Percentiles rank a stretch among this genome's conserved stretches.
Conservation (phyloP, 2,329 filamentous ascomycete species). For the Aspergillus phoenicis region DNA sequence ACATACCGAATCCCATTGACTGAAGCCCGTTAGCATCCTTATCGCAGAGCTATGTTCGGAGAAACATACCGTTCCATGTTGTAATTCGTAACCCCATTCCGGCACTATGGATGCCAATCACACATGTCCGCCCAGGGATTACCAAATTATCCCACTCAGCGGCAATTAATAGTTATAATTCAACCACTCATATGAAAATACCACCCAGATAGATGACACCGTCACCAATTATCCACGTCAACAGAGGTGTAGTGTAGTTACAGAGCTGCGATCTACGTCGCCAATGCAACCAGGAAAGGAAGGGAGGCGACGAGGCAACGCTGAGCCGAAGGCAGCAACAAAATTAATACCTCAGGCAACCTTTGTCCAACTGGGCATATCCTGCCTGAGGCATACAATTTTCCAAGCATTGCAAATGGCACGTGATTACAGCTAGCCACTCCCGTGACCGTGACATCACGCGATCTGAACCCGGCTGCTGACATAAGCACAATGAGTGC, state of each 20-base stretch:
- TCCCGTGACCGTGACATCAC: constrained; percentile 34
- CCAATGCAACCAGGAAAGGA: too few relatives aligned
- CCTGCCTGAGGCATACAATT: too few relatives aligned
- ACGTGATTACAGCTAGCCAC: background rate
- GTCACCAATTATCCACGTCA: background rate
- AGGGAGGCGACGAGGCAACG: too few relatives aligned
- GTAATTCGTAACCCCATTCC: constrained; percentile 78
- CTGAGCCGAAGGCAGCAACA: too few relatives aligned
- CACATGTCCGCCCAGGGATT: constrained; percentile 18
- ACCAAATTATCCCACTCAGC: background rate
- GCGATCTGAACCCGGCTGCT: constrained; percentile 18
- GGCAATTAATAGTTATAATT: background rate
- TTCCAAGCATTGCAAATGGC: background rate
- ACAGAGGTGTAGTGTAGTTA: background rate
- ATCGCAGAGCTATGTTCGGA: too few relatives aligned
- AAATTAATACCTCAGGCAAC: too few relatives aligned
- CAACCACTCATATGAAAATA: background rate
- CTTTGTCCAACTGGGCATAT: too few relatives aligned
- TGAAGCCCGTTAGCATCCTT: constrained; percentile 42
- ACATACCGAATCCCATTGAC: constrained; percentile 76
- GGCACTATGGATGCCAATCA: constrained; percentile 13
- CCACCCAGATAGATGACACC: background rate
- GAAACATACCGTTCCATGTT: constrained; percentile 75
- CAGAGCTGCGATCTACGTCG: too few relatives aligned
- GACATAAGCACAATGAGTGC: constrained; percentile 18